phyloP scores from a whole-genome alignment of 352 stramenopile species.

The Saprolegnia parasitica region DNA sequence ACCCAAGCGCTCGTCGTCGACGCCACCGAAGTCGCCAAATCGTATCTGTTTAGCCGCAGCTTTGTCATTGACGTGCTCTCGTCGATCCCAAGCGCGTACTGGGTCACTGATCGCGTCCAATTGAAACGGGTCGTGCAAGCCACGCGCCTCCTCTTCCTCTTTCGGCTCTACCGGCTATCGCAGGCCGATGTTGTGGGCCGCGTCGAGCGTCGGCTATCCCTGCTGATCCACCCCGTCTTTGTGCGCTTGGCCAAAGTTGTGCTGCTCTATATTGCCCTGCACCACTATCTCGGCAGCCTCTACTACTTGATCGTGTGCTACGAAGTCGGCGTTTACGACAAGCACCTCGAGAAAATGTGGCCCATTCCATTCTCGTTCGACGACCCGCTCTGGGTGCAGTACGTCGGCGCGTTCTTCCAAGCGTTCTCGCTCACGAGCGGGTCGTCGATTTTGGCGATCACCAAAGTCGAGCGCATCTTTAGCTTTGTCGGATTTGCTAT shows the following conservation, averaged over 20 bases:
- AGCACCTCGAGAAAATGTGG: background rate
- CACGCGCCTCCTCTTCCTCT: background rate
- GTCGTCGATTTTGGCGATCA: background rate
- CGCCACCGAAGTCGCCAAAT: background rate
- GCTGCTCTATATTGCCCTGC: background rate
- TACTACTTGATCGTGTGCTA: background rate
- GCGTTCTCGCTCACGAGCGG: background rate
- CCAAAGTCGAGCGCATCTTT: background rate
- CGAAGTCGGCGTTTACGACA: background rate
- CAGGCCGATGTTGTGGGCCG: background rate
- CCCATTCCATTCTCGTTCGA: background rate
- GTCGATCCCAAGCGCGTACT: background rate
- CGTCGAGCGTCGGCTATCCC: background rate
- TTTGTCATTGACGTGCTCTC: background rate
- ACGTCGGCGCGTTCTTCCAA: background rate
- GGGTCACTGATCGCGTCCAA: no score
- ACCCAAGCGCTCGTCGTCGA: background rate
- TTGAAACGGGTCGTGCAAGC: background rate
- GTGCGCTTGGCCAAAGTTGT: background rate
- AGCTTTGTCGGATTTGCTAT: background rate
- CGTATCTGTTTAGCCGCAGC: background rate
- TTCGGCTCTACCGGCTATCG: background rate
- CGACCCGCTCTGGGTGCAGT: background rate
- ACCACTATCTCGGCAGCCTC: background rate
- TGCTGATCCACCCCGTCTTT: background rate